Conservation (phyloP, 805 yeast species). For the Suhomyces vadensis region DNA sequence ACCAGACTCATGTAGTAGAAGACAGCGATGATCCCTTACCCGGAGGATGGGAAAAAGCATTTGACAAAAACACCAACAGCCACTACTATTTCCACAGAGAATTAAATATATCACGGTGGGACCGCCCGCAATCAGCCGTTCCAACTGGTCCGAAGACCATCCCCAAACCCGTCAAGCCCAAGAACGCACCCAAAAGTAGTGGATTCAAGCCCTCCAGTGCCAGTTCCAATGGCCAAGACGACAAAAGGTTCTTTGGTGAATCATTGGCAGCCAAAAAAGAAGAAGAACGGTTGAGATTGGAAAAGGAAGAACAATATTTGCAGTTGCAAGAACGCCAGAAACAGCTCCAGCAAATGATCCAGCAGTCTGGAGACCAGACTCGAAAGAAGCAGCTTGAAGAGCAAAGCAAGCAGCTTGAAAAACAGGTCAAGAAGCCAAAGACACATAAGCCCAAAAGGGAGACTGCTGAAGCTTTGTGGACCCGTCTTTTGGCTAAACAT, state of each 20-base stretch:
- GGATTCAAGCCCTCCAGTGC: too few relatives aligned
- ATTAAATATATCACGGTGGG: constrained; percentile 57
- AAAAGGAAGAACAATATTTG: constrained; percentile 33
- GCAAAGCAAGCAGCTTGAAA: constrained; percentile 15
- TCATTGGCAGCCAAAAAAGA: constrained; percentile 28
- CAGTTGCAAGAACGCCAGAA: constrained; percentile 37
- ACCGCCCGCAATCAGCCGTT: constrained; percentile 46
- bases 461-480: constrained; percentile 39
- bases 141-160: constrained; percentile 32
- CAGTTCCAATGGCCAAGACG: constrained; percentile 9
- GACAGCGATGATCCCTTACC: constrained; percentile 40
- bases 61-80: constrained; percentile 44
- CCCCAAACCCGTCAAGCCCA: neutral
- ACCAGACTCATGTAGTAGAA: neutral
- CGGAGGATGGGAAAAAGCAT: constrained; percentile 65
- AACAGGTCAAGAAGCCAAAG: constrained; percentile 1
- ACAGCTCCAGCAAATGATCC: constrained; percentile 36
- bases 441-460: neutral
- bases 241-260: constrained; percentile 2
- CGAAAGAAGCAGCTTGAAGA: constrained; percentile 29
- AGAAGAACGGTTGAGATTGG: constrained; percentile 34
- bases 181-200: neutral
- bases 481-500: constrained; percentile 58
- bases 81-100: constrained; percentile 57
- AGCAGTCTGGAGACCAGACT: constrained; percentile 21